Percentiles rank a stretch among this genome's conserved stretches.
Evolutionary conservation across 176 grass and related monocot genomes (phyloP).

Genomic region (Oryza nivara): DNA sequence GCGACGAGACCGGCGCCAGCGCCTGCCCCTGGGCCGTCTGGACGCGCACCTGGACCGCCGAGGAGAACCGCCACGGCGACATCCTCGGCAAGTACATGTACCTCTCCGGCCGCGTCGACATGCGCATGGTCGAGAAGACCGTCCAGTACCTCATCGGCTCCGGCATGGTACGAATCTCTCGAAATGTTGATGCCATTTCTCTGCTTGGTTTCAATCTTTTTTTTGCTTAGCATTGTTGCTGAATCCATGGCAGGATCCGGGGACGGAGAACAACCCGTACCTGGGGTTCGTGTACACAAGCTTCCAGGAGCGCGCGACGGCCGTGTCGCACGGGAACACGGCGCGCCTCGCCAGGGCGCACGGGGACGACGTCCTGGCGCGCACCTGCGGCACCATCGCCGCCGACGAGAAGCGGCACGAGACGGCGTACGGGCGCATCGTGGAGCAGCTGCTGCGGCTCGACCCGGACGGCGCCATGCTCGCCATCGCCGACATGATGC

Average conservation of each 20-base stretch:
- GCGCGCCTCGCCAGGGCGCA: conserved; percentile 63
- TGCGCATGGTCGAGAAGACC: conserved; percentile 86
- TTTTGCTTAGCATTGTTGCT: background rate
- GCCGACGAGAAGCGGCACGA: conserved; percentile 99
- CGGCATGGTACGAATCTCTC: conserved; percentile 63
- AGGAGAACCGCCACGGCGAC: conserved; percentile 97
- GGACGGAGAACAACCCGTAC: conserved; percentile 95
- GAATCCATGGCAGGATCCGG: conserved; percentile 52
- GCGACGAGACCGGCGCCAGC: conserved; percentile 96
- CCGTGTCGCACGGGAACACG: conserved; percentile 92
- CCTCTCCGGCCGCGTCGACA: conserved; percentile 91
- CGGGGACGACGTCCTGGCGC: conserved; percentile 77
- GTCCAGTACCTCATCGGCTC: conserved; percentile 95
- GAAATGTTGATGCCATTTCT: background rate
- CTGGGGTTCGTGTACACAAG: conserved; percentile 96
- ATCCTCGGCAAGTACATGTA: conserved; percentile 84
- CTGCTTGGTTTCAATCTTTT: background rate
- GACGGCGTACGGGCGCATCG: conserved; percentile 76
- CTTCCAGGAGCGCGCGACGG: conserved; percentile 95
- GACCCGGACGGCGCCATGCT: conserved; percentile 81
- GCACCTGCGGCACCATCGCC: conserved; percentile 79
- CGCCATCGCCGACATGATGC: conserved; percentile 95
- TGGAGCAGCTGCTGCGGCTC: conserved; percentile 79
- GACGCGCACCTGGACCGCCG: conserved; percentile 87
- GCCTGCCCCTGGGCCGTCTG: conserved; percentile 82